Conservation (phyloP, 2,329 filamentous ascomycete species). For the Beauveria caledonica region DNA sequence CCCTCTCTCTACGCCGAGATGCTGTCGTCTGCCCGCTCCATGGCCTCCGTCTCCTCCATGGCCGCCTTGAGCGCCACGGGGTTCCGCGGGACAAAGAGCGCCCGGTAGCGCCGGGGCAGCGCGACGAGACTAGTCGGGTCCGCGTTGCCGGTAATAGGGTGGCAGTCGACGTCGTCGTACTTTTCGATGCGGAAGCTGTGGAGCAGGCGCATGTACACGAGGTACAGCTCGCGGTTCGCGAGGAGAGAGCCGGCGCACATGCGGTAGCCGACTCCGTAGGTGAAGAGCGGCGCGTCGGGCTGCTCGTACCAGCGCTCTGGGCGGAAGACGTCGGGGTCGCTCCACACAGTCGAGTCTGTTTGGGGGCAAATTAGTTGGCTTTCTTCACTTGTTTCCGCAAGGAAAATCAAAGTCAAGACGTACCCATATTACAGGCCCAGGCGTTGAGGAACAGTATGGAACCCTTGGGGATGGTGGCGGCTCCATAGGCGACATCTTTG, state of each 20-base stretch:
- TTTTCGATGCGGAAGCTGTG: conserved; percentile 52
- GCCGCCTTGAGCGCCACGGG: conserved; percentile 11
- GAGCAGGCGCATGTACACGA: conserved; percentile 54
- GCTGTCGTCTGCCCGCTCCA: conserved; percentile 2
- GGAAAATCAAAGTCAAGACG: conserved; percentile 14
- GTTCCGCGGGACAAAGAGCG: conserved; percentile 46
- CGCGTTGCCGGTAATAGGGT: conserved; percentile 50
- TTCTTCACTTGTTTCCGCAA: neutral
- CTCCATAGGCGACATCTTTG: conserved; percentile 50
- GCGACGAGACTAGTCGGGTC: conserved; percentile 56
- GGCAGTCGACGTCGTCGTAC: conserved; percentile 44
- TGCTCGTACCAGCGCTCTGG: conserved; percentile 53
- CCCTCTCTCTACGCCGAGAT: neutral
- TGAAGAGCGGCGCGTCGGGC: conserved; percentile 52
- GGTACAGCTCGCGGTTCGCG: conserved; percentile 57
- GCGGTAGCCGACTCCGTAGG: conserved; percentile 53
- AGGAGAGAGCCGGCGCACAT: conserved; percentile 56
- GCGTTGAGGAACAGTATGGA: conserved; percentile 59
- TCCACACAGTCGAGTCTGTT: conserved; percentile 45
- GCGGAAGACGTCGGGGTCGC: conserved; percentile 49
- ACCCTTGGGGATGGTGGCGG: conserved; percentile 49
- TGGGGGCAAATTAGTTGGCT: neutral
- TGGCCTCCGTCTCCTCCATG: conserved; percentile 8
- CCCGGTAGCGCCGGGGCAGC: conserved; percentile 49
- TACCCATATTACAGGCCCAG: conserved; percentile 63